Base-by-base conservation (phyloP, 768 basidiomycete genomes). In the Pleurotus tuber-regium region DNA sequence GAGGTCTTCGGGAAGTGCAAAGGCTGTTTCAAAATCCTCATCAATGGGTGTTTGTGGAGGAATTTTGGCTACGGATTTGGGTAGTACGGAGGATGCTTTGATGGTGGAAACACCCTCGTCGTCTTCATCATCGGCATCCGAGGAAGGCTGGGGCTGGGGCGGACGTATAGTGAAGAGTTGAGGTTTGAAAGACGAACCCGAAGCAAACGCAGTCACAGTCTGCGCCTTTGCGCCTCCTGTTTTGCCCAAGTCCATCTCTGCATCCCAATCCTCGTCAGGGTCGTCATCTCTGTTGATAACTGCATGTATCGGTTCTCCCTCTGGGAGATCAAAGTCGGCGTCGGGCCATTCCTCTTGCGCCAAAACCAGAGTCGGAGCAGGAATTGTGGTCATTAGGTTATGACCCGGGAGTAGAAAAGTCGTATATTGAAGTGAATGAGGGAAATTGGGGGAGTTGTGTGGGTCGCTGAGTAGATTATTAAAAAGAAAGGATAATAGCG, bases 81-180 rank as follows among this genome's bases (percentile, higher is more conserved):
- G 72, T 21, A 84, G 72, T 33, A 48, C 31, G 21, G 77, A 77
- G 12, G 80, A 70, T 46, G 83, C 82, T 65, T 91, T 92, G 68
- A 92, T 91, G 28, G 90, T 92, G 8, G 89, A 91, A 5, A 88
- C 79, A 36, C 88, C 89, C 62, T 89, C 89, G 28, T 88, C 89
- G 26, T 87, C 86, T 19, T 82, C 79, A 53, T 83, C 83, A 39
- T 81, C 79, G 4, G 73, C 75, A 25, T 31, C 59, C 36, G 61
- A 59, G 48, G 73, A 66, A 50, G 79, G 67, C 26, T 68, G 68
- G 14, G 74, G 66, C 50, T 80, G 69, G 1, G 87, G 83, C 3
- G 86, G 88, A 18, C 85, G 82, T 54, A 90, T 87, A 51, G 78
- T 84, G 70, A 84, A 71, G 56, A 76, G 68, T 28, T 73, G 73